Conservation (phyloP, 2,329 filamentous ascomycete species). For the Cercospora citrullina region DNA sequence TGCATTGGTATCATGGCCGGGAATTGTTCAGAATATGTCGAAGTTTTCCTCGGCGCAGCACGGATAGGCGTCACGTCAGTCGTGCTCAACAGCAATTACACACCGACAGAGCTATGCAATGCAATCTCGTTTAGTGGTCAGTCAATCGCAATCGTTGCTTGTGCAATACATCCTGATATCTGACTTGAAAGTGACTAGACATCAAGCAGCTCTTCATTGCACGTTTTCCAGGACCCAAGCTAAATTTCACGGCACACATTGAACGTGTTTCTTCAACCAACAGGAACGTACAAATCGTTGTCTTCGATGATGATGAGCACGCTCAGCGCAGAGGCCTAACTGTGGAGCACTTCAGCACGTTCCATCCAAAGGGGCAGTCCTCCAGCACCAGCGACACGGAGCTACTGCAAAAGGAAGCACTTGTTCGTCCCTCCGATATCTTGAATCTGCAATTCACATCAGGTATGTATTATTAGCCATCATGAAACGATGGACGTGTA, state of each 20-base stretch:
- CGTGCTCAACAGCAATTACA: not conserved
- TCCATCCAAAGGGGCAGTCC: not conserved
- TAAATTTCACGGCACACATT: not conserved
- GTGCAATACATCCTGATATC: not conserved
- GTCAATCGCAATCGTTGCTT: not conserved
- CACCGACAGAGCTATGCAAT: not conserved
- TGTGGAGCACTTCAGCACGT: not conserved
- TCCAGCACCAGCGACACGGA: not conserved
- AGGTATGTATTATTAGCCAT: not conserved
- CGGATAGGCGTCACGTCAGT: not conserved
- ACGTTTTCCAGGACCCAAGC: not conserved
- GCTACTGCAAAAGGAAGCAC: not conserved
- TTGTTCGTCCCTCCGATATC: not conserved
- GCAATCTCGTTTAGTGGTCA: not conserved
- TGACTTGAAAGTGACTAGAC: not conserved
- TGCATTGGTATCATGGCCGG: not conserved
- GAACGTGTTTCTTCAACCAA: not conserved
- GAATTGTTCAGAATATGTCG: not conserved
- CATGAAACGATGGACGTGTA: not conserved
- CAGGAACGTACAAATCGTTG: not conserved
- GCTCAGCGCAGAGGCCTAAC: not conserved
- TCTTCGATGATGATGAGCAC: not conserved
- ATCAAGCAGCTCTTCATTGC: not conserved
- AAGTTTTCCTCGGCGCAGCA: not conserved
- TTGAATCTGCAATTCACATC: not conserved